Evolutionary conservation across 805 yeast genomes (phyloP).

Genomic region (Kockiozyma suomiensis): DNA sequence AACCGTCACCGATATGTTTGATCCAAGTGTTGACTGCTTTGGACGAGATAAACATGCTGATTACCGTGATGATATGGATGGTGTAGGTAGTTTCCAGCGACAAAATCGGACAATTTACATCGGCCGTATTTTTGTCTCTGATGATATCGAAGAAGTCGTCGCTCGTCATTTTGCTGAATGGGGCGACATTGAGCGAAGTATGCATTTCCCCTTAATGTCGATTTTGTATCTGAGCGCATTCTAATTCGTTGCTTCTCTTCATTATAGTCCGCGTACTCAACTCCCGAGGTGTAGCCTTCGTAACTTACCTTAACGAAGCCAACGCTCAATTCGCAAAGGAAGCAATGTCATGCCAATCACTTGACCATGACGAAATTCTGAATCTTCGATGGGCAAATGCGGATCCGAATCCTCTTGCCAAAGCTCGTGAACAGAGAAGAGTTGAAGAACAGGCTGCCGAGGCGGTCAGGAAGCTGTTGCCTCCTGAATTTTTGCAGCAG

Average conservation of each 20-base stretch:
- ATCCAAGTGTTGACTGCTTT: conserved; percentile 80
- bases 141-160: conserved; percentile 47
- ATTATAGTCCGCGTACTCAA: conserved; percentile 55
- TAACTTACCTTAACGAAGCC: conserved; percentile 65
- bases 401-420: conserved; percentile 77
- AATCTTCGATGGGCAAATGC: conserved; percentile 86
- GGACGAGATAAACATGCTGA: conserved; percentile 84
- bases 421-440: conserved; percentile 51
- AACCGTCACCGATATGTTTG: conserved; percentile 54
- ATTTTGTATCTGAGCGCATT: not conserved
- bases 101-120: conserved; percentile 77
- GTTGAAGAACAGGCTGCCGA: conserved; percentile 57
- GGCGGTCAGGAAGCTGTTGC: conserved; percentile 45
- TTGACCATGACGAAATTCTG: conserved; percentile 67
- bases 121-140: conserved; percentile 57
- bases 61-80: conserved; percentile 91
- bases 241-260: not conserved
- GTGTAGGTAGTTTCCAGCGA: conserved; percentile 77
- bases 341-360: conserved; percentile 83
- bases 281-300: conserved; percentile 72
- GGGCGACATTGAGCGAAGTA: conserved; percentile 68
- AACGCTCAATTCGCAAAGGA: conserved; percentile 95
- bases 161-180: conserved; percentile 64
- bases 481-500: conserved; percentile 30
- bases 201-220: not conserved